Percentiles rank a stretch among this genome's conserved stretches.
phyloP scores from a whole-genome alignment of 2,329 filamentous ascomycete genomes.

The Aspergillus persii region DNA sequence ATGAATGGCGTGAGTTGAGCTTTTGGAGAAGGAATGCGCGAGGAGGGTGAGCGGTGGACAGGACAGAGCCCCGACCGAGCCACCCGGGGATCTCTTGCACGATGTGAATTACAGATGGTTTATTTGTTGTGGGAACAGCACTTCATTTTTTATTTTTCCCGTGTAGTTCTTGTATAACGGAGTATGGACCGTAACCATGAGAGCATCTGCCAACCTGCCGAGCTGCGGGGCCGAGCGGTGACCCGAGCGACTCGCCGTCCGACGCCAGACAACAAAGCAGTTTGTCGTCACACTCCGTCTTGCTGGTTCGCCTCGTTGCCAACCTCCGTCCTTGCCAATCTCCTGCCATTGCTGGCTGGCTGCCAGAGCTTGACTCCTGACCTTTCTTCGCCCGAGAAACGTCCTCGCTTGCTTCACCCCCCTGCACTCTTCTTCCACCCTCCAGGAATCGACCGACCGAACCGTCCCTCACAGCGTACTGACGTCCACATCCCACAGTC shows the following conservation, averaged over 20 bases:
- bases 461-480: neutral
- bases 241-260: constrained; percentile 18
- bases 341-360: too few species aligned
- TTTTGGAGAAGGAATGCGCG: neutral
- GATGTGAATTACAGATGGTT: neutral
- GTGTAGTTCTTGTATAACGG: too few species aligned
- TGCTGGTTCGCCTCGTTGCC: constrained; percentile 4
- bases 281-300: constrained; percentile 14
- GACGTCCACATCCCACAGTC: neutral
- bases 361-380: neutral
- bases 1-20: neutral
- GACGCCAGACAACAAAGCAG: constrained; percentile 27
- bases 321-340: neutral
- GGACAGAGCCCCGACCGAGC: neutral
- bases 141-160: constrained; percentile 2
- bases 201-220: neutral
- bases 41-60: neutral
- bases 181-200: too few species aligned
- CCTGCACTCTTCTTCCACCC: neutral
- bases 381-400: neutral
- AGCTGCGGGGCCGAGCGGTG: constrained; percentile 23
- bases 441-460: neutral
- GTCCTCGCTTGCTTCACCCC: neutral
- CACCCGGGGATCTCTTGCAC: neutral
- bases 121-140: neutral